Percentiles rank a stretch among this genome's conserved stretches.
Evolutionary conservation across 225 moss, liverwort and hornwort species (phyloP).

Genomic region (Pseudoscleropodium purum): DNA sequence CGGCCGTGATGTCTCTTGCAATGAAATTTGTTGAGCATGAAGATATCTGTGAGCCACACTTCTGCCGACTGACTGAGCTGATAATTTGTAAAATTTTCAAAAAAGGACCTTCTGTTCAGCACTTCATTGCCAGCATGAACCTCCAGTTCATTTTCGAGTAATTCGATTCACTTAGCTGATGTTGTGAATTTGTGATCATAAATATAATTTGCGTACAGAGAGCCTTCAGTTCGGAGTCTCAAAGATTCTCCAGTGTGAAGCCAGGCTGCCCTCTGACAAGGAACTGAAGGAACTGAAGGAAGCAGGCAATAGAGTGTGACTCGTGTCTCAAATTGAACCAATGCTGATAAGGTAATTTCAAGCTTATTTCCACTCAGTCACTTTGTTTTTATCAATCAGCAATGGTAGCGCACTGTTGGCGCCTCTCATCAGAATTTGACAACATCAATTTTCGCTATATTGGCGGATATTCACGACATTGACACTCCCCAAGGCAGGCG

Average conservation of each 20-base stretch:
- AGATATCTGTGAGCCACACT: neutral
- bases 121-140: neutral
- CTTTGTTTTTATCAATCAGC: neutral
- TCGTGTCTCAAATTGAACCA: neutral
- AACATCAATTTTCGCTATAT: neutral
- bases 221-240: neutral
- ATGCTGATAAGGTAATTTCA: neutral
- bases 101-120: neutral
- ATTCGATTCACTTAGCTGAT: neutral
- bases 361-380: neutral
- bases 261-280: neutral
- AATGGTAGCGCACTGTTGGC: neutral
- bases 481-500: neutral
- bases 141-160: neutral
- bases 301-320: neutral
- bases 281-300: neutral
- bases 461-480: neutral
- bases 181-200: neutral
- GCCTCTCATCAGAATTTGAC: neutral
- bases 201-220: neutral
- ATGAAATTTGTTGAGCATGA: neutral
- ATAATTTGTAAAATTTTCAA: neutral
- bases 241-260: neutral
- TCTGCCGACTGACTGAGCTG: neutral
- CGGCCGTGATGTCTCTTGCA: neutral